Evolutionary conservation across 2,329 filamentous ascomycete species (phyloP), one percentile per base, ranked within the genome.

Genomic region (Epichloe sp.): DNA sequence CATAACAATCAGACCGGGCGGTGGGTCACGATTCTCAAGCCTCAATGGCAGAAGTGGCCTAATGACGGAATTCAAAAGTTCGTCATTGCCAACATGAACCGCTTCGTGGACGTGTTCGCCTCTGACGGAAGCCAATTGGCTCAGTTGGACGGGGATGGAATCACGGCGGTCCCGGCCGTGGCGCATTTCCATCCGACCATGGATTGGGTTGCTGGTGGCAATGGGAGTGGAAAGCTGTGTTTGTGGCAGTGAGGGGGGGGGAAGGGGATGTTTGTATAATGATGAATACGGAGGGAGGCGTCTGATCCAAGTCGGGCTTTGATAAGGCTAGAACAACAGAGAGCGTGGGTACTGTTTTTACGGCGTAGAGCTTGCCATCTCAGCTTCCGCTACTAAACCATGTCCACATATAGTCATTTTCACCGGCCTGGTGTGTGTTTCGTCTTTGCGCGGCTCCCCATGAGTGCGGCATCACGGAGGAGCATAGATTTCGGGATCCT

Each of bases 1-100:
- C 93, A 98, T 62, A 98, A 98, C 62, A 96, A 95, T 62, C 93
- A 98, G 69, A 97, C 90, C 0, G 93, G 91, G 0, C 77, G 90
- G 51, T 96, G 88, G 88, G 89, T 96, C 0, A 95, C 88, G 0
- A 95, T 79, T 36, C 65, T 75, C 63, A 94, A 76, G 77, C 93
- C 65, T 0, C 88, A 95, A 59, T 98, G 93, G 93, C 93, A 98
- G 65, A 73, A 79, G 35, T 76, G 79, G 44, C 91, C 93, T 0
- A 71, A 76, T 36, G 88, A 93, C 53, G 83, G 83, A 7, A 81
- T 94, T 5, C 84, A 95, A 56, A 88, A 91, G 54, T 89, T 98
- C 60, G 86, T 82, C 23, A 91, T 98, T 52, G 93, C 88, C 1
- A 98, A 97, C 59, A 97, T 97, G 93, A 95, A 95, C 63, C 81